phyloP scores from a whole-genome alignment of 2,329 filamentous ascomycete species.

The Ascochyta rabiei region DNA sequence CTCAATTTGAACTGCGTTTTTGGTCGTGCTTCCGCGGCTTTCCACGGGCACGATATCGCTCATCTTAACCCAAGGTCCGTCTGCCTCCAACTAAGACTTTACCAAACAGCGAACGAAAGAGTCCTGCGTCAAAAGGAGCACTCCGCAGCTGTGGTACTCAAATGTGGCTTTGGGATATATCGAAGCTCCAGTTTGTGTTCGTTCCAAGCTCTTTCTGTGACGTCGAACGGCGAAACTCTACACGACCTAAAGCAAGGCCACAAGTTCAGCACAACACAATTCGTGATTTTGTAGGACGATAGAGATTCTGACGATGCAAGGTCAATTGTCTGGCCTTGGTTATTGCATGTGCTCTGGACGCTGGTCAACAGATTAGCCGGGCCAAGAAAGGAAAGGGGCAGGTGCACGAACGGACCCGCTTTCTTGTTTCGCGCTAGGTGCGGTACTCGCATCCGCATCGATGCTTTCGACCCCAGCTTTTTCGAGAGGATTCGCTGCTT shows the following conservation, averaged over 20 bases:
- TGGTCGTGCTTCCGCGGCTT: conserved; percentile 3
- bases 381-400: conserved; percentile 13
- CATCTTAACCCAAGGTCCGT: neutral
- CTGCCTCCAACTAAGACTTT: neutral
- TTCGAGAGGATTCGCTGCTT: conserved; percentile 9
- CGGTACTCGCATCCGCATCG: neutral
- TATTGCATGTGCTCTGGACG: conserved; percentile 3
- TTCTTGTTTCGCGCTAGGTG: conserved; percentile 13
- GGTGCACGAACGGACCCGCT: conserved; percentile 12
- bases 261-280: neutral
- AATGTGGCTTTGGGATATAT: neutral
- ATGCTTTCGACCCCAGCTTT: conserved; percentile 5
- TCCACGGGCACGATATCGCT: conserved; percentile 6
- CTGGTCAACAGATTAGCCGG: conserved; percentile 8
- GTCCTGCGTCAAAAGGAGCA: no score
- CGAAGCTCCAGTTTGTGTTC: neutral
- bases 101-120: neutral
- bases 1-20: neutral
- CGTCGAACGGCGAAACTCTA: neutral
- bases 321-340: neutral
- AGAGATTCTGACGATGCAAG: neutral
- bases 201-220: conserved; percentile 1
- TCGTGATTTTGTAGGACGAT: neutral
- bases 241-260: neutral
- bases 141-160: neutral